Conservation (phyloP, 2,329 filamentous ascomycete genomes). For the Colletotrichum noveboracense region DNA sequence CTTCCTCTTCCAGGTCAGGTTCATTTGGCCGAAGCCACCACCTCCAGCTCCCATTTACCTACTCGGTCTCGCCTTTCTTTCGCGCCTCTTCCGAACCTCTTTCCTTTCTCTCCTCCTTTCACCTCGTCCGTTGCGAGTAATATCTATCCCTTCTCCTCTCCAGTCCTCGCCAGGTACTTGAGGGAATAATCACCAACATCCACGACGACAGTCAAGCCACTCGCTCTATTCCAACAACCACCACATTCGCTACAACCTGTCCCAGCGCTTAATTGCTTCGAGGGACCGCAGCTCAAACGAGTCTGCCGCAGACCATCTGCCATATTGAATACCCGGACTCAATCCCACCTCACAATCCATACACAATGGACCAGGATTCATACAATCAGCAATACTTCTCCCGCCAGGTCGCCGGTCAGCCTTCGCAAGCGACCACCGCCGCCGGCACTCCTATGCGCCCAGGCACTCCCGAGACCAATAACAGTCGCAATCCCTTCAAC, state of each 20-base stretch:
- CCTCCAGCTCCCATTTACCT: neutral
- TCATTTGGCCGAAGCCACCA: neutral
- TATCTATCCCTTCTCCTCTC: slow-evolving; percentile 3
- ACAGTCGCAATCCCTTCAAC: slow-evolving; percentile 43
- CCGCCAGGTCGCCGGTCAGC: slow-evolving; percentile 31
- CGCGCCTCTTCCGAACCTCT: neutral
- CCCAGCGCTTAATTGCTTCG: neutral
- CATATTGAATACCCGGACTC: neutral
- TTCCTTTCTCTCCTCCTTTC: neutral
- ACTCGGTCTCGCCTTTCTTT: slow-evolving; percentile 1
- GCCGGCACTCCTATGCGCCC: slow-evolving; percentile 44
- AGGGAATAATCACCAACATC: neutral
- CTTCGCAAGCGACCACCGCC: slow-evolving; percentile 42
- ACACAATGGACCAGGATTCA: slow-evolving; percentile 33
- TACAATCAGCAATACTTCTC: slow-evolving; percentile 29
- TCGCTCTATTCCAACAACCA: neutral
- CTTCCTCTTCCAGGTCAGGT: neutral
- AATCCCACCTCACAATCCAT: neutral
- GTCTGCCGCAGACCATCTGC: neutral
- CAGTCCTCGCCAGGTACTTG: neutral
- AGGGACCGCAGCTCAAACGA: neutral
- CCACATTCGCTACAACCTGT: neutral
- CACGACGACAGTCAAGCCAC: neutral
- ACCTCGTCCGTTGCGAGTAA: neutral
- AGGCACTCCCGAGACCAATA: slow-evolving; percentile 47